These are phyloP conservation scores for Reticulomyxa filosa DNA, from an alignment of 78 protist genomes.

Conservation along the genomic window DNA sequence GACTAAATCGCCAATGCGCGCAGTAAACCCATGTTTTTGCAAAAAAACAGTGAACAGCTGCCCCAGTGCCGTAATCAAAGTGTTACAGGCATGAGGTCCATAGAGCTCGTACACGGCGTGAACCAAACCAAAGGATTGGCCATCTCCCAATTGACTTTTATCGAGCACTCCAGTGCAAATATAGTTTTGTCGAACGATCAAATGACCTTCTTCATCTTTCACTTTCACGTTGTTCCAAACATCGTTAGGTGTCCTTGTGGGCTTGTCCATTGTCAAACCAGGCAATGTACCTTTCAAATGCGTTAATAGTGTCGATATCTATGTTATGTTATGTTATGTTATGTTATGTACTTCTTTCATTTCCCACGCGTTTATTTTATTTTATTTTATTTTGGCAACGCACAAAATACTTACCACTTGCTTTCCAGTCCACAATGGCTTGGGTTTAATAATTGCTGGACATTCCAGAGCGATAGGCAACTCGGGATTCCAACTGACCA, in stretches of 20 bases:
- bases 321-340: neutral
- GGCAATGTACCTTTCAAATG: too few species aligned
- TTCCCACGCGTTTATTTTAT: too few species aligned
- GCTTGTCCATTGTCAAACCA: too few species aligned
- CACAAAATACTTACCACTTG: too few species aligned
- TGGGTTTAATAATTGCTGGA: constrained; percentile 23
- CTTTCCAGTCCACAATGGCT: constrained; percentile 29
- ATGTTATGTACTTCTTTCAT: neutral
- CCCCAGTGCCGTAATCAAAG: constrained; percentile 61
- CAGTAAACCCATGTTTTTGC: constrained; percentile 60
- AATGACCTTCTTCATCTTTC: neutral
- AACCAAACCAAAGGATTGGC: constrained; percentile 18
- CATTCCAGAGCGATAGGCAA: neutral
- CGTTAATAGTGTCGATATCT: neutral
- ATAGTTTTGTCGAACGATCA: constrained; percentile 30
- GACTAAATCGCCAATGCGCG: constrained; percentile 75
- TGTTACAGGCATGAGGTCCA: constrained; percentile 66
- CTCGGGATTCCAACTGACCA: neutral
- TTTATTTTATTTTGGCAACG: too few species aligned
- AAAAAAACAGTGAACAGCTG: constrained; percentile 65
- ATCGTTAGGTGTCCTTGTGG: too few species aligned
- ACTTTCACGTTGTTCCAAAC: neutral
- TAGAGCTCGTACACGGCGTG: constrained; percentile 71
- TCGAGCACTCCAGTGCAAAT: constrained; percentile 77
- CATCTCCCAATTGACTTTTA: constrained; percentile 75